phyloP scores from a whole-genome alignment of 148 eudicot genomes.

The Heliosperma pusillum region DNA sequence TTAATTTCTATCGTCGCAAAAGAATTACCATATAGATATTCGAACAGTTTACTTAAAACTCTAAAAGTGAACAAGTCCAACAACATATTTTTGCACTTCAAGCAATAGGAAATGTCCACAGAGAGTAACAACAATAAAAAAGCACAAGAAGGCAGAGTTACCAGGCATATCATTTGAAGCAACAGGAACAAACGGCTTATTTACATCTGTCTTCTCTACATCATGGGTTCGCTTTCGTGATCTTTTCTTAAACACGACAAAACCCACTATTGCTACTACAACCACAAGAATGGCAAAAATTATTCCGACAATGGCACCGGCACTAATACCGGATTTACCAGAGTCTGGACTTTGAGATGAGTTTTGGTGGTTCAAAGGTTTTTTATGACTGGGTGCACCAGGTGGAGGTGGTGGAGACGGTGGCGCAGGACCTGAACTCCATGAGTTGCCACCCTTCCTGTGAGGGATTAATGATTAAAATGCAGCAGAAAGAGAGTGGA shows the following conservation, averaged over 20 bases:
- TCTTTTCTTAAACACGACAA: slow-evolving; percentile 73
- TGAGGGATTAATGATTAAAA: slow-evolving; percentile 1
- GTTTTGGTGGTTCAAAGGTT: slow-evolving; percentile 33
- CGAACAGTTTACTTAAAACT: too few relatives aligned
- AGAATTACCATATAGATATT: too few relatives aligned
- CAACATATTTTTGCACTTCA: too few relatives aligned
- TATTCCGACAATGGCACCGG: slow-evolving; percentile 83
- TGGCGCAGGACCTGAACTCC: slow-evolving; percentile 77
- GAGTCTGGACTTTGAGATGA: slow-evolving; percentile 35
- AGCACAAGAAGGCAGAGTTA: slow-evolving; percentile 18
- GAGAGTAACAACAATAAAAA: neutral
- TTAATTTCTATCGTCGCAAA: too few relatives aligned
- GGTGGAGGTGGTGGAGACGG: slow-evolving; percentile 76
- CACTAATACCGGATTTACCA: slow-evolving; percentile 71
- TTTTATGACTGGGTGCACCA: slow-evolving; percentile 57
- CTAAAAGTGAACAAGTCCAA: too few relatives aligned
- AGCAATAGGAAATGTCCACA: neutral
- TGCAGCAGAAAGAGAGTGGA: neutral
- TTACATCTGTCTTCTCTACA: slow-evolving; percentile 59
- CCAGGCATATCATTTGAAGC: slow-evolving; percentile 43
- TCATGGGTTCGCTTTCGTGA: slow-evolving; percentile 55
- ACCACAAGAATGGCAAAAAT: slow-evolving; percentile 65
- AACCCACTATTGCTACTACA: slow-evolving; percentile 63
- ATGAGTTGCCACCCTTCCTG: slow-evolving; percentile 76
- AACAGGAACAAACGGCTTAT: slow-evolving; percentile 28